Conservation (phyloP, 2,329 filamentous ascomycete genomes). For the Beauveria australis region DNA sequence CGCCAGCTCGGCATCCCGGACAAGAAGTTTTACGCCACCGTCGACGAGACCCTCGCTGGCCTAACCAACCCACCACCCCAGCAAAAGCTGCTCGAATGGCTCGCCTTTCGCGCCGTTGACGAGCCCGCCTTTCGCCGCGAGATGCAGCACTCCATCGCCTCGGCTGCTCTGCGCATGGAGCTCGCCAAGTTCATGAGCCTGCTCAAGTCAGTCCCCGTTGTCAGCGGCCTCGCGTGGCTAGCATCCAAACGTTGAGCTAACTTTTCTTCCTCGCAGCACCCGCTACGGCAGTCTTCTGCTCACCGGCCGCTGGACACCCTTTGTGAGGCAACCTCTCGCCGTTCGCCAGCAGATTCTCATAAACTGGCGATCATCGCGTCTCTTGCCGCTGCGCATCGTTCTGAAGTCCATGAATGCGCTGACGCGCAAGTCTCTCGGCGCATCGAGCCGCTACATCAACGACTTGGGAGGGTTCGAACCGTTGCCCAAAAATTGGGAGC, state of each 20-base stretch:
- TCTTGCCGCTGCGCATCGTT: constrained; percentile 46
- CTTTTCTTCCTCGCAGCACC: constrained; percentile 36
- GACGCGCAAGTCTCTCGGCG: constrained; percentile 45
- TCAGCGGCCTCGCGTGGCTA: not conserved
- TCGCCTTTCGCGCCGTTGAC: constrained; percentile 42
- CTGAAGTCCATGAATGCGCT: constrained; percentile 48
- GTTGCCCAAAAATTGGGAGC: constrained; percentile 40
- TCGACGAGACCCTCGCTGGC: constrained; percentile 29
- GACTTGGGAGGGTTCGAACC: constrained; percentile 50
- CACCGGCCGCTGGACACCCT: constrained; percentile 57
- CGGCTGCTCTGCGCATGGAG: constrained; percentile 26
- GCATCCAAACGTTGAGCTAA: not conserved
- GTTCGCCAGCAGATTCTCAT: constrained; percentile 55
- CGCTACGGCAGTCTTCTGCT: constrained; percentile 54
- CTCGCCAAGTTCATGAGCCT: constrained; percentile 32
- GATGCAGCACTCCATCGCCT: constrained; percentile 34
- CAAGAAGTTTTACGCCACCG: constrained; percentile 38
- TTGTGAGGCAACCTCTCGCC: constrained; percentile 52
- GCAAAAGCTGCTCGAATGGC: constrained; percentile 41
- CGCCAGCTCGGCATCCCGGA: constrained; percentile 39
- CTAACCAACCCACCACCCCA: constrained; percentile 32
- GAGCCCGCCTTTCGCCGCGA: constrained; percentile 45
- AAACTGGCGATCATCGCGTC: constrained; percentile 51
- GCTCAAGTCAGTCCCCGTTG: constrained; percentile 33
- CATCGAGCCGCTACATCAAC: constrained; percentile 46